Percentiles rank a stretch among this genome's conserved stretches.
Conservation (phyloP, 2,329 filamentous ascomycete species). For the Trichoderma endophyticum region DNA sequence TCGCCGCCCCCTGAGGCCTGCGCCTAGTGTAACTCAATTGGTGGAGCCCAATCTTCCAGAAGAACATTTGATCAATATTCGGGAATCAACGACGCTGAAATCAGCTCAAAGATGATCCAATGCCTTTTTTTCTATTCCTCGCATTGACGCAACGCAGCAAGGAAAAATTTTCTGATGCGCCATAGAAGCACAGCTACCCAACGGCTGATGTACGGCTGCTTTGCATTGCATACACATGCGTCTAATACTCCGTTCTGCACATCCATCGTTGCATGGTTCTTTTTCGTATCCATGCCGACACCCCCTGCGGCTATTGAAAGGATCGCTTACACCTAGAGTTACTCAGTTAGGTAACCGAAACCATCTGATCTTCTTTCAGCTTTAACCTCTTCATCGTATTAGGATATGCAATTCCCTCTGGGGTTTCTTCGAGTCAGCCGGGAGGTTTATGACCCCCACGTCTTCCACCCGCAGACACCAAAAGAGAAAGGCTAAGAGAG, state of each 20-base stretch:
- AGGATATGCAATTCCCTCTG: background rate
- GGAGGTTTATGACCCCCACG: conserved; percentile 5
- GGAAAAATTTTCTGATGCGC: background rate
- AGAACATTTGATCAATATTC: background rate
- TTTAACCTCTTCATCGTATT: background rate
- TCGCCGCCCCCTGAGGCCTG: background rate
- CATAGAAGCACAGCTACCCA: conserved; percentile 5
- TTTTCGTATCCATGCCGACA: background rate
- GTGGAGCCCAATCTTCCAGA: conserved; percentile 17
- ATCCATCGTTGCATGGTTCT: background rate
- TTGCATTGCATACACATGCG: background rate
- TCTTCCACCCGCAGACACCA: background rate
- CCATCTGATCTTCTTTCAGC: background rate
- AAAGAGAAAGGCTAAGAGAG: background rate
- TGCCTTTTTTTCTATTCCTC: background rate
- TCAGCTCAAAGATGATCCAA: background rate
- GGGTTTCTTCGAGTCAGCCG: background rate
- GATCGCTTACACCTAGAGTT: background rate
- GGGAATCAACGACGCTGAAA: background rate
- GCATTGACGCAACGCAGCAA: background rate
- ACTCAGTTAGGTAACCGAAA: background rate
- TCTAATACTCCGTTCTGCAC: background rate
- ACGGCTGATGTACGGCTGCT: conserved; percentile 11
- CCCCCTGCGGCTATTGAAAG: background rate
- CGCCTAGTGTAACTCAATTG: conserved; percentile 9